Evolutionary conservation across 2,329 filamentous ascomycete genomes (phyloP), one percentile per base, ranked within the genome.

Genomic region (Diplodia scrobiculata): DNA sequence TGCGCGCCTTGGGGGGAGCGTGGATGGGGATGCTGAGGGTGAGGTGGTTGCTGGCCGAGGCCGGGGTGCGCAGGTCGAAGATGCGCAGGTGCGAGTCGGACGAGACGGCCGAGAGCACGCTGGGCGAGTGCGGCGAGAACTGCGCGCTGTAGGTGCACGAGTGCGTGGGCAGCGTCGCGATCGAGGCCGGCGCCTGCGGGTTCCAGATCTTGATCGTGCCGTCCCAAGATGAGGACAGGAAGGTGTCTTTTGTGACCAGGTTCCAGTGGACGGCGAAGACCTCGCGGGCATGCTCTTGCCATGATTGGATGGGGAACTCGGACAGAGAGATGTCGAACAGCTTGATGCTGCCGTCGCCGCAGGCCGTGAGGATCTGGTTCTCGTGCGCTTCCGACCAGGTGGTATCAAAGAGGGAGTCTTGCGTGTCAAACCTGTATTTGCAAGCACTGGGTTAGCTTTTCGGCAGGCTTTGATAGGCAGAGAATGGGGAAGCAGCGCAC

Each of bases 311-410:
- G 9, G 95, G 95, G 74, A 95, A 98, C 51, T 93, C 86, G 67
- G 89, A 83, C 38, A 96, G 84, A 3, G 85, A 86, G 36, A 93
- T 85, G 79, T 99, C 95, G 78, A 95, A 99, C 54, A 99, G 86
- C 80, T 97, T 97, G 73, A 99, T 85, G 65, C 91, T 94, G 65
- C 95, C 95, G 80, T 99, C 95, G 69, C 95, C 95, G 71, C 91
- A 93, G 0, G 92, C 93, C 1, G 90, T 89, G 21, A 96, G 85
- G 62, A 97, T 82, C 80, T 99, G 95, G 79, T 95, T 96, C 81
- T 97, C 94, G 81, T 99, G 93, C 71, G 92, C 87, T 81, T 99
- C 95, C 19, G 92, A 97, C 92, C 95, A 98, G 29, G 93, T 86
- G 63, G 95, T 84, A 79, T 99, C 95, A 79, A 96, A 99, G 70